phyloP scores from a whole-genome alignment of 768 basidiomycete genomes.

The Tylopilus balloui region DNA sequence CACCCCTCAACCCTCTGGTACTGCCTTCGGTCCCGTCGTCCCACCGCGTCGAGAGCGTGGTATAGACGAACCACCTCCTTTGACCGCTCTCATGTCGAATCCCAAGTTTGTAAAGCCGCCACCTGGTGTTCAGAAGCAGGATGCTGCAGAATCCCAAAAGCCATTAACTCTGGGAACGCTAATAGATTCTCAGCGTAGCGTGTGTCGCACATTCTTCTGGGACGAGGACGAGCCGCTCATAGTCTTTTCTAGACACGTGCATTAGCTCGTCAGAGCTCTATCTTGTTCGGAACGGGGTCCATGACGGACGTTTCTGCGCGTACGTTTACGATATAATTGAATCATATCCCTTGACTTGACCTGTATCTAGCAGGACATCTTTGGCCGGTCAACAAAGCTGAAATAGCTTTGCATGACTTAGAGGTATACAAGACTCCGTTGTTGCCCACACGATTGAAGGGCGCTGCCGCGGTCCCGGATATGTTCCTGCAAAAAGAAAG shows the following conservation, averaged over 20 bases:
- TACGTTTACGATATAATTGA: conserved; percentile 19
- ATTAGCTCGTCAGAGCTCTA: conserved; percentile 48
- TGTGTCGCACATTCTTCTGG: conserved; percentile 32
- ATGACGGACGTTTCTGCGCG: conserved; percentile 32
- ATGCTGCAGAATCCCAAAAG: conserved; percentile 22
- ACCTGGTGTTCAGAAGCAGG: conserved; percentile 23
- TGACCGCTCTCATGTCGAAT: conserved; percentile 56
- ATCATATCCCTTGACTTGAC: conserved; percentile 14
- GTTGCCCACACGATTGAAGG: conserved; percentile 53
- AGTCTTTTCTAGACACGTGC: conserved; percentile 40
- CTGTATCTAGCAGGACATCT: conserved; percentile 20
- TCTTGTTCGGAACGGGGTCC: conserved; percentile 43
- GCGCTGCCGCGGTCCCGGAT: conserved; percentile 46
- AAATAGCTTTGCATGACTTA: conserved; percentile 64
- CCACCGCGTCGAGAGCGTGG: conserved; percentile 43
- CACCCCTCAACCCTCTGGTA: conserved; percentile 59
- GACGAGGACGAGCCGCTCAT: conserved; percentile 1
- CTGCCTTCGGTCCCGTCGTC: conserved; percentile 39
- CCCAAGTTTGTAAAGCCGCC: conserved; percentile 70
- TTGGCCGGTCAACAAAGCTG: conserved; percentile 49
- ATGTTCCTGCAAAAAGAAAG: conserved; percentile 55
- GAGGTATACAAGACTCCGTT: conserved; percentile 80
- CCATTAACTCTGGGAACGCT: conserved; percentile 55
- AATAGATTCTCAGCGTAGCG: conserved; percentile 51
- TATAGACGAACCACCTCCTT: conserved; percentile 64